Evolutionary conservation across 495 filamentous ascomycete species (phyloP).

Genomic region (Elaphomyces granulatus): DNA sequence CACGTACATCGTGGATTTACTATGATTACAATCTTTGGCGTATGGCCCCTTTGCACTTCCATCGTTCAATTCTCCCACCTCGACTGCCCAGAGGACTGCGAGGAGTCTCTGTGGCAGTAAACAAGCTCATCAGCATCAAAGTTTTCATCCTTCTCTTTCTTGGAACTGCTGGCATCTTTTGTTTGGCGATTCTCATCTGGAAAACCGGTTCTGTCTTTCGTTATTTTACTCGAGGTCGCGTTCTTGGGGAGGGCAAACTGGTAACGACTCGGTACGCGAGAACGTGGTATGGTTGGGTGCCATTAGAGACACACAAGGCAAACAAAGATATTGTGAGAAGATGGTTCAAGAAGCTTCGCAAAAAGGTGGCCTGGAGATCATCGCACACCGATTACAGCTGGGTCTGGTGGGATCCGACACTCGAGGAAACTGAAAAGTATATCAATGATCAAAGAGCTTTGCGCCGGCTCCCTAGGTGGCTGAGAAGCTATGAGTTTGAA

Average conservation of each 20-base stretch:
- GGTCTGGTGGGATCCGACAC: conserved; percentile 31
- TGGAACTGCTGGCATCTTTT: conserved; percentile 26
- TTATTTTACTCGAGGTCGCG: conserved; percentile 19
- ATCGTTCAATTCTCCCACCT: neutral
- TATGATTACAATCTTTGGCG: neutral
- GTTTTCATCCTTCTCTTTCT: conserved; percentile 25
- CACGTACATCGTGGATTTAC: neutral
- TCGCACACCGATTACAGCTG: conserved; percentile 22
- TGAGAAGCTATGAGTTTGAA: conserved; percentile 16
- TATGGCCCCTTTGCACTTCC: conserved; percentile 3
- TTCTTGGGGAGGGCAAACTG: conserved; percentile 20
- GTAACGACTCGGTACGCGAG: conserved; percentile 22
- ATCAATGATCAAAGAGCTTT: conserved; percentile 5
- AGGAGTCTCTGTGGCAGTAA: conserved; percentile 1
- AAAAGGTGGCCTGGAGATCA: conserved; percentile 25
- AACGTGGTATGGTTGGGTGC: conserved; percentile 36
- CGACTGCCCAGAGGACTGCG: neutral
- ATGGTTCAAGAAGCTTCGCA: conserved; percentile 9
- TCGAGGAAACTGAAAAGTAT: conserved; percentile 12
- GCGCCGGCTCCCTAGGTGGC: conserved; percentile 14
- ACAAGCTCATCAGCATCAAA: conserved; percentile 15
- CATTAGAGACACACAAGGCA: conserved; percentile 18
- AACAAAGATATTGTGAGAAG: conserved; percentile 15
- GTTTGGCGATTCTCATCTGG: conserved; percentile 28
- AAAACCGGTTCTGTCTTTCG: conserved; percentile 26